Base-by-base conservation (phyloP, 441 rosid species). In the Croton setiger region DNA sequence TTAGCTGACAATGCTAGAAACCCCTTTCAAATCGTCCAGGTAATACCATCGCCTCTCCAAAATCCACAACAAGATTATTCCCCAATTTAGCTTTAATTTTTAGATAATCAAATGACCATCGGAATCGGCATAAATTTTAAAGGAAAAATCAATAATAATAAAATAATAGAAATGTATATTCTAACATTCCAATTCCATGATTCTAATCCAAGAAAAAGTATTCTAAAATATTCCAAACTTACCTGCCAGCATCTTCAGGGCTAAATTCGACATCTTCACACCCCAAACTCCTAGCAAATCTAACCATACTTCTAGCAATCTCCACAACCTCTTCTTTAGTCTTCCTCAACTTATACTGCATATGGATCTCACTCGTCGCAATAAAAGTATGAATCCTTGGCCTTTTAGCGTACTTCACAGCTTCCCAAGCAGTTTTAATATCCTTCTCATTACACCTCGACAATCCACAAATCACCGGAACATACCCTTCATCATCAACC, bases 171-270 rank as follows among this genome's bases (percentile, higher is more conserved):
- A 27, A n/a, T n/a, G n/a, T n/a, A n/a, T n/a, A n/a, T n/a, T n/a
- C n/a, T n/a, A n/a, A n/a, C n/a, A n/a, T n/a, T n/a, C 4, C 6
- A 7, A 51, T 51, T 51, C 54, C 9, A n/a, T 20, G 54, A 51
- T 15, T 59, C 21, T 15, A 31, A 59, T 0, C 18, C 39, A 2
- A 2, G 15, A 11, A 55, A 49, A 37, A 21, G 33, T 52, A 45
- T 51, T 48, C 15, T 60, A 7, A 80, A 0, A 27, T 27, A 27
- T 27, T 27, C 2, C 31, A 27, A 27, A 27, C 31, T 27, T 27
- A 94, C 98, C 98, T 87, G 78, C 93, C 95, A 8, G 96, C 97
- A 69, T 93, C 98, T 74, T 91, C 96, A 0, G 95, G 96, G 79
- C 97, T 89, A 72, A 93, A 91, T 75, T 93, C 93, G 9, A 93